These are phyloP conservation scores for Stropharia rugosoannulata DNA, from an alignment of 768 basidiomycete species.

Conservation along the genomic window DNA sequence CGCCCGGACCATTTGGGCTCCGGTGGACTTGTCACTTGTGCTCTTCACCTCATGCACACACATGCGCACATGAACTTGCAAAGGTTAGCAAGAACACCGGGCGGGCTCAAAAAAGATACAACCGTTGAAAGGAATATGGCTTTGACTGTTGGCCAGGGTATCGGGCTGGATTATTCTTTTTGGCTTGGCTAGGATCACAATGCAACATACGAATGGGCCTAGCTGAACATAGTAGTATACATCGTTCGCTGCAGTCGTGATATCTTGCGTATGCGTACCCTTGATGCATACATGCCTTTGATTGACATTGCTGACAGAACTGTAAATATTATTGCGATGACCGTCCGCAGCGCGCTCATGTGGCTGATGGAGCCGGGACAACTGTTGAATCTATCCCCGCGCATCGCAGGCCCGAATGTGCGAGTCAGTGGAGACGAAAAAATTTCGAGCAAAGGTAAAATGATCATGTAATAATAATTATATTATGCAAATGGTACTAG, in stretches of 20 bases:
- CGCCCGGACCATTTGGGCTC: background rate
- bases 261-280: background rate
- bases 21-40: background rate
- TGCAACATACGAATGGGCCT: conserved; percentile 2
- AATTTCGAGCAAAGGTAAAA: conserved; percentile 2
- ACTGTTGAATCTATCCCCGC: conserved; percentile 4
- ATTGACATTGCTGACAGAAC: conserved; percentile 25
- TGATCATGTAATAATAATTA: conserved; percentile 2
- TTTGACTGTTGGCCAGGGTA: no score
- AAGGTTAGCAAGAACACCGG: no score
- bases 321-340: conserved; percentile 18
- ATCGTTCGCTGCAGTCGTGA: no score
- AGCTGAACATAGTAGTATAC: background rate
- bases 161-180: no score
- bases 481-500: background rate
- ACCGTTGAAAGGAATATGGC: no score
- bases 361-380: conserved; percentile 1
- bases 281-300: conserved; percentile 10
- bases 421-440: conserved; percentile 11
- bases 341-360: conserved; percentile 6
- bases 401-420: background rate
- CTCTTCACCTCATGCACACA: no score
- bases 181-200: background rate
- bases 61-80: no score
- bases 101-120: no score